phyloP scores from a whole-genome alignment of 2,329 filamentous ascomycete species.

The Ceratocystis albifundus region DNA sequence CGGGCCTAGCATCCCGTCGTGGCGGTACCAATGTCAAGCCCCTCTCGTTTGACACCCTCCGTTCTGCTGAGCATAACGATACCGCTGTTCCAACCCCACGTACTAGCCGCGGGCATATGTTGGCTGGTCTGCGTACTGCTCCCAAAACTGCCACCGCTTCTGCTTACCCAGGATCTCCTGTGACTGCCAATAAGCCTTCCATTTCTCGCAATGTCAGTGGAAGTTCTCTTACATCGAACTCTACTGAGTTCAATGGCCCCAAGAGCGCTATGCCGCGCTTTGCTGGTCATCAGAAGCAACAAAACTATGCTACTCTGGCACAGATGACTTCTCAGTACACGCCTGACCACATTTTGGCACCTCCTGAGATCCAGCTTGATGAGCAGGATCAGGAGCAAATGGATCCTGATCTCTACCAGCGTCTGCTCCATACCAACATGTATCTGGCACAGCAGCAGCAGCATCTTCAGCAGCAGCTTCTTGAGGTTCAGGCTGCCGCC shows the following conservation, averaged over 20 bases:
- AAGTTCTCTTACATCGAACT: constrained; percentile 36
- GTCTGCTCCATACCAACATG: constrained; percentile 80
- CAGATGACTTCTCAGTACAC: constrained; percentile 47
- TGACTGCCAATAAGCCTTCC: constrained; percentile 32
- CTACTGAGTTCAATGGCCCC: constrained; percentile 35
- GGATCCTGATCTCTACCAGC: constrained; percentile 76
- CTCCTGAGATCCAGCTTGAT: constrained; percentile 66
- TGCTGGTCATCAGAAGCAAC: constrained; percentile 27
- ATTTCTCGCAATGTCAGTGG: constrained; percentile 37
- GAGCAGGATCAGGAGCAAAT: constrained; percentile 60
- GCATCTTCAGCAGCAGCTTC: constrained; percentile 83
- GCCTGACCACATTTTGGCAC: constrained; percentile 79
- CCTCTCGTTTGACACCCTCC: constrained; percentile 63
- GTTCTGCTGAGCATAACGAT: constrained; percentile 55
- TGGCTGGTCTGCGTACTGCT: constrained; percentile 84
- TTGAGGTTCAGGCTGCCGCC: constrained; percentile 68
- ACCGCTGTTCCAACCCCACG: constrained; percentile 68
- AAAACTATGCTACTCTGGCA: constrained; percentile 28
- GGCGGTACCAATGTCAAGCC: constrained; percentile 85
- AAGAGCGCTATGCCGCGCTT: constrained; percentile 48
- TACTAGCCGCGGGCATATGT: constrained; percentile 86
- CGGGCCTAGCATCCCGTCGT: constrained; percentile 71
- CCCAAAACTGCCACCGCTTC: constrained; percentile 72
- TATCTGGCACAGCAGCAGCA: constrained; percentile 93
- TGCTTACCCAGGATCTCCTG: constrained; percentile 57